These are phyloP conservation scores for Paraleonurus japonicus DNA, from an alignment of 257 asterid species.

Conservation along the genomic window DNA sequence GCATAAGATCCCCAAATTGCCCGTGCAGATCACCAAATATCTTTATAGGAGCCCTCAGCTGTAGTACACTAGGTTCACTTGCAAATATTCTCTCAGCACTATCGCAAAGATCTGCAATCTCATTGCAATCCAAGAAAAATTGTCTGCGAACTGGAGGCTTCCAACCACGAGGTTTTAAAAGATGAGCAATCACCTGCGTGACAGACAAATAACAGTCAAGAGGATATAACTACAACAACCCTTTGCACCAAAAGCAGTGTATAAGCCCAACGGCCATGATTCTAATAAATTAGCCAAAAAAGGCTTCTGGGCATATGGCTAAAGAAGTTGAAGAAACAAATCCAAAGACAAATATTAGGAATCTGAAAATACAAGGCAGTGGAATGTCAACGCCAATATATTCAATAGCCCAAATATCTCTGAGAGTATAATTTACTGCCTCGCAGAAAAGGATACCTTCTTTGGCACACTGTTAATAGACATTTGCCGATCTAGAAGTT, in stretches of 20 bases:
- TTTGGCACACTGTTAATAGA: constrained; percentile 92
- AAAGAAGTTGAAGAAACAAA: constrained; percentile 12
- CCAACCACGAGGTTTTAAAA: constrained; percentile 99
- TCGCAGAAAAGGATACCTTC: constrained; percentile 52
- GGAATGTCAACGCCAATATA: background rate
- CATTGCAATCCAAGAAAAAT: constrained; percentile 97
- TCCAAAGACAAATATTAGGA: background rate
- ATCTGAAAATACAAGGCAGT: background rate
- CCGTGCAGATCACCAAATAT: constrained; percentile 99
- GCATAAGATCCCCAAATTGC: constrained; percentile 98
- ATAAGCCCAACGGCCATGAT: background rate
- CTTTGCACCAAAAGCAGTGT: constrained; percentile 11
- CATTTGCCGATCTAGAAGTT: constrained; percentile 94
- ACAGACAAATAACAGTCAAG: constrained; percentile 15
- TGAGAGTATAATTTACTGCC: background rate
- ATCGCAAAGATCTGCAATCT: constrained; percentile 98
- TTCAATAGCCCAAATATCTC: background rate
- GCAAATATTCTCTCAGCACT: constrained; percentile 93
- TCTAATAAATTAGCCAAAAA: constrained; percentile 9
- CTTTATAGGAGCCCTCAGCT: constrained; percentile 94
- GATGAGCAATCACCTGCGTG: constrained; percentile 84
- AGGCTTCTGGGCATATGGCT: background rate
- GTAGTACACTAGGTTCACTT: constrained; percentile 89
- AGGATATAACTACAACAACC: constrained; percentile 14
- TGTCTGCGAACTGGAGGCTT: constrained; percentile 98